These are phyloP conservation scores for Nitzschia putrida DNA, from an alignment of 108 stramenopile species.

Conservation along the genomic window DNA sequence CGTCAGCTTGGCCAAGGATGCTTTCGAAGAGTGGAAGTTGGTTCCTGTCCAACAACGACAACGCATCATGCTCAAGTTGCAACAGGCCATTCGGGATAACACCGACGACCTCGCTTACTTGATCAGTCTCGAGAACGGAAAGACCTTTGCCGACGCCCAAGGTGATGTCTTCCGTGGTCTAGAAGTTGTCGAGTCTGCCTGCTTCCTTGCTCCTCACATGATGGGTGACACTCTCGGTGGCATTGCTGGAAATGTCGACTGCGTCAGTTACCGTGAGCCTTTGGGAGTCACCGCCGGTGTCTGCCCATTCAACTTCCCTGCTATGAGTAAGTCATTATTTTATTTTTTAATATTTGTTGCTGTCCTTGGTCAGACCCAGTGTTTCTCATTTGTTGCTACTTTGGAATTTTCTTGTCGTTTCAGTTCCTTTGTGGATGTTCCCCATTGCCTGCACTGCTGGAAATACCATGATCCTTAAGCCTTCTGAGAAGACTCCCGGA, in stretches of 20 bases:
- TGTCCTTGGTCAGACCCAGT: not conserved
- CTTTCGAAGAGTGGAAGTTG: conserved; percentile 62
- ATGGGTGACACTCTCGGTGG: conserved; percentile 88
- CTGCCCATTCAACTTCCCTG: conserved; percentile 94
- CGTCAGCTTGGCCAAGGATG: conserved; percentile 45
- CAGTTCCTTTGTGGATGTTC: conserved; percentile 91
- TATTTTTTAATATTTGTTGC: not conserved
- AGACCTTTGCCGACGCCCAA: conserved; percentile 72
- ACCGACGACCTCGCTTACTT: conserved; percentile 65
- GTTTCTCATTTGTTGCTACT: not conserved
- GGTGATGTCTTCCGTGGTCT: conserved; percentile 95
- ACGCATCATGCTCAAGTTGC: conserved; percentile 66
- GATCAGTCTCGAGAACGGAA: conserved; percentile 79
- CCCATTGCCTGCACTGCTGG: conserved; percentile 80
- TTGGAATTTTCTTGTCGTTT: not conserved
- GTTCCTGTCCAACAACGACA: conserved; percentile 71
- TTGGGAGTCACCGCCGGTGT: conserved; percentile 93
- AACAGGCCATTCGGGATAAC: conserved; percentile 51
- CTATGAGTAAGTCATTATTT: conserved; percentile 65
- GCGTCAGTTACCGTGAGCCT: conserved; percentile 86
- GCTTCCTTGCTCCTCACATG: conserved; percentile 50
- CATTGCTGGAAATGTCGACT: conserved; percentile 77
- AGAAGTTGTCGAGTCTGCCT: conserved; percentile 90
- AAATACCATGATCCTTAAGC: conserved; percentile 87
- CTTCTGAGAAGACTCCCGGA: conserved; percentile 73